Conservation (phyloP, 1,284 basidiomycete species). For the Trametes versicolor region DNA sequence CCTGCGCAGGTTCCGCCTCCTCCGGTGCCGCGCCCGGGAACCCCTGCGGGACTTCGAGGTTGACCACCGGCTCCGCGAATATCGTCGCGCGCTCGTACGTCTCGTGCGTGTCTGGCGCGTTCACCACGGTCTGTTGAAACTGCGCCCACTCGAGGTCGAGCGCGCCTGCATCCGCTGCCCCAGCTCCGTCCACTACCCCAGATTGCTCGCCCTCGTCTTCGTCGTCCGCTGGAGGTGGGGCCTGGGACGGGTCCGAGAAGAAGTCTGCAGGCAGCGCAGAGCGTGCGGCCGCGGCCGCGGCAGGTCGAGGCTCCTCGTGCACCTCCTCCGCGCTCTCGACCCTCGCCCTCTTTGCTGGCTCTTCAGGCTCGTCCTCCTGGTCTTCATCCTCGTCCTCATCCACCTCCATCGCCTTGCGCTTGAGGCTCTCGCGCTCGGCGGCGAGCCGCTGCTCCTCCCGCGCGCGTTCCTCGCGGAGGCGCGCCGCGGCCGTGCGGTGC, state of each 20-base stretch:
- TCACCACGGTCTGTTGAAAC: conserved; percentile 72
- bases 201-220: conserved; percentile 51
- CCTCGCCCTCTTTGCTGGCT: conserved; percentile 10
- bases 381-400: conserved; percentile 44
- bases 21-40: conserved; percentile 54
- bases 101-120: conserved; percentile 50
- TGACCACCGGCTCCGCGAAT: conserved; percentile 70
- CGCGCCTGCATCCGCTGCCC: conserved; percentile 38
- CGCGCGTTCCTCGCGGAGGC: conserved; percentile 58
- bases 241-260: conserved; percentile 79
- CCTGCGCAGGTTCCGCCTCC: conserved; percentile 38
- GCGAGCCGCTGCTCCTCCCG: conserved; percentile 44
- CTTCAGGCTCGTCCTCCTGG: conserved; percentile 38
- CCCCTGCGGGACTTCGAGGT: conserved; percentile 57
- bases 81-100: conserved; percentile 76
- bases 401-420: conserved; percentile 55
- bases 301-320: conserved; percentile 26
- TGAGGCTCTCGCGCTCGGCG: conserved; percentile 42
- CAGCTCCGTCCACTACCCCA: conserved; percentile 14
- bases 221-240: conserved; percentile 52
- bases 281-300: conserved; percentile 17
- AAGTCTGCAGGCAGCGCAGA: conserved; percentile 71
- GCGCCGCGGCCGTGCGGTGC: conserved; percentile 71
- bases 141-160: conserved; percentile 74
- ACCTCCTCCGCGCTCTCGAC: conserved; percentile 14